Evolutionary conservation across 1,284 basidiomycete species (phyloP).

Genomic region (Ganoderma boninense): DNA sequence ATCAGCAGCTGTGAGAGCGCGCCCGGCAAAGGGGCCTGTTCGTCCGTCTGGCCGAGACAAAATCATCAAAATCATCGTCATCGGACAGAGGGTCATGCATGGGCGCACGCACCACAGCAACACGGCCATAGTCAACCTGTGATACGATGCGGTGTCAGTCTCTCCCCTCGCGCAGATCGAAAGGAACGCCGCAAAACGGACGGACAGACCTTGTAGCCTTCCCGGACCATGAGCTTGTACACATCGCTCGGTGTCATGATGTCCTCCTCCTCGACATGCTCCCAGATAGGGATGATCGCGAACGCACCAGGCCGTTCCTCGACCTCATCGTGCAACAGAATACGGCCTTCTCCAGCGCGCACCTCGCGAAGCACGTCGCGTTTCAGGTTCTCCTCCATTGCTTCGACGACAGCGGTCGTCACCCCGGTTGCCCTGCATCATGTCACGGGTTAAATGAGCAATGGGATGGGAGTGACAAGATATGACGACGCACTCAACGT

Average conservation of each 20-base stretch:
- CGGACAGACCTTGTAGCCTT: constrained; percentile 76
- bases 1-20: constrained; percentile 83
- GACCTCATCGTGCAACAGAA: constrained; percentile 95
- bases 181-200: neutral
- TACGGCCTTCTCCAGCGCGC: constrained; percentile 75
- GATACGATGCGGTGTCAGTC: constrained; percentile 11
- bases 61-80: constrained; percentile 15
- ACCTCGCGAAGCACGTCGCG: constrained; percentile 89
- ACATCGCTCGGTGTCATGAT: constrained; percentile 95
- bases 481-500: constrained; percentile 81
- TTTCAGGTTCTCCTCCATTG: constrained; percentile 93
- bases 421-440: constrained; percentile 87
- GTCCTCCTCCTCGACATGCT: constrained; percentile 83
- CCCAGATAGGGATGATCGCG: constrained; percentile 90
- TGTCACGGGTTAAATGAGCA: neutral
- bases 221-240: constrained; percentile 74
- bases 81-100: neutral
- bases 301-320: constrained; percentile 93
- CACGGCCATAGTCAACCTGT: constrained; percentile 88
- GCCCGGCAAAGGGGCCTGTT: constrained; percentile 92
- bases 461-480: neutral
- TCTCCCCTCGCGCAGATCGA: neutral
- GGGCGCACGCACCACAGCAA: constrained; percentile 76
- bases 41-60: constrained; percentile 78
- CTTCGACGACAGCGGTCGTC: constrained; percentile 90